Percentiles rank a stretch among this genome's conserved stretches.
Conservation (phyloP, 257 asterid species). For the Coffea canephora region DNA sequence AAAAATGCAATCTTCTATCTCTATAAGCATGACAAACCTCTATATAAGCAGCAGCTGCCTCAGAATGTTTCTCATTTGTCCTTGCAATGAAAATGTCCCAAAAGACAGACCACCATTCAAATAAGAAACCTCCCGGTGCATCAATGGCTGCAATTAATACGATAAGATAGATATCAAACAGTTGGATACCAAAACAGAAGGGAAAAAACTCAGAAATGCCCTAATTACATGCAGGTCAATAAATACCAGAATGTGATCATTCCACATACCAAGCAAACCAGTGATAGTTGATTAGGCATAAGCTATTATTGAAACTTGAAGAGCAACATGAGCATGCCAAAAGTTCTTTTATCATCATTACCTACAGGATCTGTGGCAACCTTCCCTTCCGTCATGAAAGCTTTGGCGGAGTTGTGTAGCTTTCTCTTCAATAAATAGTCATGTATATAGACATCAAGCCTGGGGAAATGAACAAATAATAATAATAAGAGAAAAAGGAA, state of each 20-base stretch:
- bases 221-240: not conserved
- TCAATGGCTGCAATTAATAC: slow-evolving; percentile 71
- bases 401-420: slow-evolving; percentile 86
- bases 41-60: slow-evolving; percentile 96
- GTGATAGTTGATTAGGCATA: not conserved
- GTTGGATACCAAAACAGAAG: not conserved
- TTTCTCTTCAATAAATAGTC: slow-evolving; percentile 91
- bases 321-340: not conserved
- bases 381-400: slow-evolving; percentile 98
- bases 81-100: slow-evolving; percentile 99
- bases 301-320: not conserved
- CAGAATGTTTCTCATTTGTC: slow-evolving; percentile 98
- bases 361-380: slow-evolving; percentile 99
- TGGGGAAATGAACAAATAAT: slow-evolving; percentile 17
- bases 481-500: not conserved
- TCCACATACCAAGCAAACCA: not conserved
- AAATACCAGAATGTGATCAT: not conserved
- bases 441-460: slow-evolving; percentile 99
- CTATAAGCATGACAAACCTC: slow-evolving; percentile 54
- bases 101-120: slow-evolving; percentile 99
- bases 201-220: not conserved
- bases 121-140: slow-evolving; percentile 99
- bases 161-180: not conserved
- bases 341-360: slow-evolving; percentile 25
- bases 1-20: not conserved